Evolutionary conservation across 371 early-diverging fungal species (phyloP), one percentile per base, ranked within the genome.

Genomic region (Actinomortierella wolfii): DNA sequence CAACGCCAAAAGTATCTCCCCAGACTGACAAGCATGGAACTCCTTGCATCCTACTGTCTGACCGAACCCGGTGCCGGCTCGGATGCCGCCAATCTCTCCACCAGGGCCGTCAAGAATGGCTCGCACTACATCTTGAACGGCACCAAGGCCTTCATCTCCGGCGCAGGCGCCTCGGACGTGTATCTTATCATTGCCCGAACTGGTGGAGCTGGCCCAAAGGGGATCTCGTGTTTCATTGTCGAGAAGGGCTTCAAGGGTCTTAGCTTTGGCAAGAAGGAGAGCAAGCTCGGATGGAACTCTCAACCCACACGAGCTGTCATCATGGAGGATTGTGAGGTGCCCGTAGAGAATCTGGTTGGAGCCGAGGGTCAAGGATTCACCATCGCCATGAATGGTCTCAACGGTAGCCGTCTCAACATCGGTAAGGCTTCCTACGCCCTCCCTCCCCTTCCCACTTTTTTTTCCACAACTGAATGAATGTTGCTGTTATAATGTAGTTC

Each of bases 11-110:
- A 77, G 63, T 81, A 75, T 54, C 29, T 83, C 13, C 77, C 78
- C n/a, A n/a, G 29, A 15, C 47, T 84, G 18, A 42, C 61, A 23
- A 59, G 43, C 24, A 81, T 83, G 80, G 62, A 78, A 9, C 44
- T 41, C 26, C 42, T 77, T 17, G 82, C 68, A 2, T 83, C 83
- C 13, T 85, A 85, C 55, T 85, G 85, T 59, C 61, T 85, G 21
- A 85, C 92, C 8, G 92, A 91, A 57, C 90, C 91, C 45, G 79
- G 82, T 1, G 86, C 89, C 11, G 92, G 92, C 11, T 84, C 85
- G 5, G 92, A 91, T 63, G 92, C 89, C 2, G 86, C 83, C 23
- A 83, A 82, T 17, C 61, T 91, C 14, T 43, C 65, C 15, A 89
- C 90, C 0, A 69, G 71, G 9, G 92, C 92, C 1, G 79, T 76